Conservation (phyloP, 73 alveolate species). For the Breviolum minutum region DNA sequence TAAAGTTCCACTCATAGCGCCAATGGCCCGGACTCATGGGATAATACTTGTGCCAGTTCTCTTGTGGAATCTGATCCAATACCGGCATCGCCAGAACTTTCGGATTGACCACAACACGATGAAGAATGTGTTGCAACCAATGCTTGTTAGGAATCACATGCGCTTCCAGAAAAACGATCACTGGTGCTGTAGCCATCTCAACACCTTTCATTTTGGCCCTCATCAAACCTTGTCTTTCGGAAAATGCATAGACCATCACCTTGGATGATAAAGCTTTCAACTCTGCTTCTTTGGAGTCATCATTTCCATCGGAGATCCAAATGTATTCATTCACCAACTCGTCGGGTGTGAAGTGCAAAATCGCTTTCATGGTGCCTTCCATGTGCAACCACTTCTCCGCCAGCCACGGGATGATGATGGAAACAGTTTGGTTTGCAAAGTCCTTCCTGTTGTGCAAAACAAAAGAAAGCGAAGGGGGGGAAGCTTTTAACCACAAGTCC, state of each 20-base stretch:
- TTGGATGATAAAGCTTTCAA: slow-evolving; percentile 79
- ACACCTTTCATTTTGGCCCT: slow-evolving; percentile 77
- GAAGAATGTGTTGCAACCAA: slow-evolving; percentile 85
- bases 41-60: slow-evolving; percentile 47
- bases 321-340: slow-evolving; percentile 87
- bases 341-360: slow-evolving; percentile 69
- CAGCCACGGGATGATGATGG: slow-evolving; percentile 88
- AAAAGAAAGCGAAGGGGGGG: not conserved
- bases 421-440: slow-evolving; percentile 71
- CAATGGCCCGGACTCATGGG: slow-evolving; percentile 78
- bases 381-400: slow-evolving; percentile 38
- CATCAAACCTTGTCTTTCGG: slow-evolving; percentile 54
- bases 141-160: slow-evolving; percentile 86
- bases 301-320: slow-evolving; percentile 89
- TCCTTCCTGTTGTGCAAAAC: slow-evolving; percentile 34
- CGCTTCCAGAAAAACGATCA: slow-evolving; percentile 68
- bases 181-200: slow-evolving; percentile 90
- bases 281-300: slow-evolving; percentile 50
- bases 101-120: slow-evolving; percentile 76
- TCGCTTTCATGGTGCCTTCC: slow-evolving; percentile 62
- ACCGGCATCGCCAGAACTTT: slow-evolving; percentile 63
- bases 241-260: slow-evolving; percentile 51
- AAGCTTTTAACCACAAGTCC: not conserved
- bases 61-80: slow-evolving; percentile 76
- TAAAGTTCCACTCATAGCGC: slow-evolving; percentile 88